Evolutionary conservation across 2,329 filamentous ascomycete species (phyloP).

Genomic region (Botrytis paeoniae): DNA sequence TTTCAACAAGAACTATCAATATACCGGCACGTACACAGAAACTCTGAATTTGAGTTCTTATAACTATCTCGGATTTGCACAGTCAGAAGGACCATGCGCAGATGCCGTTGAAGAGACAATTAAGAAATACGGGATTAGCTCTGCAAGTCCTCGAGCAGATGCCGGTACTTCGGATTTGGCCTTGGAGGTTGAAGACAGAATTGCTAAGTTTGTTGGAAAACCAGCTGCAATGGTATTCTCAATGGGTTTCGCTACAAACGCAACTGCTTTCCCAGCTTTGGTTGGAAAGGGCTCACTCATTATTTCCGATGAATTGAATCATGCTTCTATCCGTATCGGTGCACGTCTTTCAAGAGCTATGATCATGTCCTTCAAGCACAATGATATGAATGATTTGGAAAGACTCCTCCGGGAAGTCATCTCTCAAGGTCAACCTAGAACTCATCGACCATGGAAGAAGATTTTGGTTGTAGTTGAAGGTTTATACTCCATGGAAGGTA

Average conservation of each 20-base stretch:
- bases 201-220: constrained; percentile 92
- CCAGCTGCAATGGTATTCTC: constrained; percentile 95
- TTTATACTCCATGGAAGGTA: constrained; percentile 98
- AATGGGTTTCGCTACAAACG: constrained; percentile 98
- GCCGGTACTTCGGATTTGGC: constrained; percentile 84
- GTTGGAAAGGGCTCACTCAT: constrained; percentile 91
- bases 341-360: constrained; percentile 91
- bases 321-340: constrained; percentile 94
- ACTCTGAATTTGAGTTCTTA: constrained; percentile 99
- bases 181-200: constrained; percentile 81
- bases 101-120: constrained; percentile 86
- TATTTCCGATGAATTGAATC: constrained; percentile 96
- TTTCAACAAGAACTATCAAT: constrained; percentile 85
- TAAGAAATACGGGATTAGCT: constrained; percentile 79
- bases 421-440: constrained; percentile 93
- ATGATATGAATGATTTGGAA: constrained; percentile 88
- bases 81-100: constrained; percentile 94
- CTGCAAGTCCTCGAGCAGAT: constrained; percentile 78
- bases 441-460: constrained; percentile 99
- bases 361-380: constrained; percentile 96
- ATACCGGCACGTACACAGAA: constrained; percentile 87
- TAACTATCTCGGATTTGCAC: constrained; percentile 97
- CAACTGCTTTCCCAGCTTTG: constrained; percentile 85
- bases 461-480: constrained; percentile 95
- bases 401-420: constrained; percentile 84